Base-by-base conservation (phyloP, 2,329 filamentous ascomycete species). In the Ophioceras dolichostomum region DNA sequence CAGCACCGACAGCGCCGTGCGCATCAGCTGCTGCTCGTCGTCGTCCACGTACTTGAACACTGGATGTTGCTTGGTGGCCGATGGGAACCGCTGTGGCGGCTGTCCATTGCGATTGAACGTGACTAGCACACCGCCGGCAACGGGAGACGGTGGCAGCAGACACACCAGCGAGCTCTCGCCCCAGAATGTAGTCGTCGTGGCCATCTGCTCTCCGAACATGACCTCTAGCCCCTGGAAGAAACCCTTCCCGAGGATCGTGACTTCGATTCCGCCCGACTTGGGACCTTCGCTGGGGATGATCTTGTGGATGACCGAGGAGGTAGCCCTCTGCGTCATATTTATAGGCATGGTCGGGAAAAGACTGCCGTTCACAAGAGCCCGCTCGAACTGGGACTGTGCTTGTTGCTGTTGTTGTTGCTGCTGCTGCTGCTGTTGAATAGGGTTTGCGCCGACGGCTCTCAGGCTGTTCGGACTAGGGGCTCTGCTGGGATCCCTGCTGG, bases 271-370 rank as follows among this genome's bases (percentile, higher is more conserved):
- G 41, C 87, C 87, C 26, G 75, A 76, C 41, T 79, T 83, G 6
- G 87, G 83, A 0, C 87, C 87, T 55, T 93, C 83, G 21, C 71
- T 72, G 0, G 88, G 87, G 26, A 91, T 84, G 43, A 94, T 70
- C 54, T 88, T 89, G 53, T 85, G 79, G 17, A 93, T 89, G 14
- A 73, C 71, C 2, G 79, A 73, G 3, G 71, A 64, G 10, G 59
- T 53, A 1, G 47, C 39, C 21, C 68, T 61, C 31, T 67, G 63
- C 34, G 64, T 64, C 39, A 70, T 59, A 7, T 56, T 58, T 20
- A 74, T 53, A 20, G 72, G 64, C 22, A 73, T 56, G 16, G 58
- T 55, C 55, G 69, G 76, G 3, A 77, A 49, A n/a, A n/a, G n/a
- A n/a, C n/a, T n/a, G 36, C 61, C 60, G 44, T 59, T 68, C 6